These are phyloP conservation scores for Mycosphaerella sp. DNA, from an alignment of 2,329 filamentous ascomycete species.

Conservation along the genomic window DNA sequence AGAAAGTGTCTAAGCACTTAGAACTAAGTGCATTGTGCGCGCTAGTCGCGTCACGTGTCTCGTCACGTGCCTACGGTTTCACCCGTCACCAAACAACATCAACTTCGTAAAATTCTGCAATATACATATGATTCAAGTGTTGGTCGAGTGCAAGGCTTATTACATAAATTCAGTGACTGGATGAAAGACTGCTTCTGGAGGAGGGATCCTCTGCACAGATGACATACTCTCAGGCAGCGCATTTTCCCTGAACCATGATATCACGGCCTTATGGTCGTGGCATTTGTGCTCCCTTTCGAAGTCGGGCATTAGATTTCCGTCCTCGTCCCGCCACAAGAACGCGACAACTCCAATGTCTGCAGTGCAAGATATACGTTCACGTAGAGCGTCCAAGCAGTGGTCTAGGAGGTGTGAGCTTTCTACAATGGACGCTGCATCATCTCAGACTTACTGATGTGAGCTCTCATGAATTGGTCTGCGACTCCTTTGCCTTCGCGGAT, in stretches of 20 bases:
- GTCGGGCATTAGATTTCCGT: slow-evolving; percentile 2
- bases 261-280: background rate
- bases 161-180: too few species aligned
- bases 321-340: slow-evolving; percentile 4
- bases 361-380: slow-evolving; percentile 1
- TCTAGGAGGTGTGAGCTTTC: background rate
- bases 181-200: too few species aligned
- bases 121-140: too few species aligned
- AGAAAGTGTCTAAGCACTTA: too few species aligned
- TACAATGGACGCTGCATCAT: background rate
- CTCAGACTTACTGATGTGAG: slow-evolving; percentile 1
- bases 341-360: background rate
- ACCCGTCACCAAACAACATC: too few species aligned
- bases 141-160: too few species aligned
- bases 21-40: too few species aligned
- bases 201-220: too few species aligned
- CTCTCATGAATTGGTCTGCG: background rate
- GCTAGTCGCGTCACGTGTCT: too few species aligned
- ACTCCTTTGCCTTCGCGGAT: background rate
- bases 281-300: slow-evolving; percentile 8
- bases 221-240: too few species aligned
- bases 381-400: slow-evolving; percentile 7
- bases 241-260: background rate
- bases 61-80: too few species aligned
- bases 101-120: too few species aligned